These are phyloP conservation scores for Prunus dulcis DNA, from an alignment of 306 rosid genomes.

Conservation along the genomic window DNA sequence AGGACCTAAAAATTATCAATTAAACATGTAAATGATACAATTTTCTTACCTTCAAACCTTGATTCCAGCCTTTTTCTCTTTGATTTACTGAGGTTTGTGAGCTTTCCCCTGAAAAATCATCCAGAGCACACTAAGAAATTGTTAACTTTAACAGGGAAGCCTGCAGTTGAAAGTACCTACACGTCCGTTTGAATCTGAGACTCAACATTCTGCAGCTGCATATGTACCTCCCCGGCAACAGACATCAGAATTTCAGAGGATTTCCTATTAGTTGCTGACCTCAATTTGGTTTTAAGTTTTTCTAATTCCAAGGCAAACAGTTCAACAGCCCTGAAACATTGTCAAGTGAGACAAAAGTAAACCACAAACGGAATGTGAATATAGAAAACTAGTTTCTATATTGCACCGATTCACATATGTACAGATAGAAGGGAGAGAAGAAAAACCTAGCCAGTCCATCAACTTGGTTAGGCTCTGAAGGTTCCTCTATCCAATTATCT, in stretches of 20 bases:
- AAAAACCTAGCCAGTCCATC: slow-evolving; percentile 76
- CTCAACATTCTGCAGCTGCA: slow-evolving; percentile 75
- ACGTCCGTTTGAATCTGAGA: slow-evolving; percentile 69
- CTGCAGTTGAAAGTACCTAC: slow-evolving; percentile 47
- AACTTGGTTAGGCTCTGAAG: slow-evolving; percentile 45
- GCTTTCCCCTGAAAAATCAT: slow-evolving; percentile 67
- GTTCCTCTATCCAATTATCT: slow-evolving; percentile 48
- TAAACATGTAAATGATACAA: slow-evolving; percentile 21
- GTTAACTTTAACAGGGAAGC: slow-evolving; percentile 21
- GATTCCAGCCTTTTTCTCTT: slow-evolving; percentile 72
- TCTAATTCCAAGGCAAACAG: slow-evolving; percentile 60
- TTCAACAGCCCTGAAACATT: slow-evolving; percentile 65
- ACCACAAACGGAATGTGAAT: slow-evolving; percentile 8
- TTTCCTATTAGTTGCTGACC: slow-evolving; percentile 50
- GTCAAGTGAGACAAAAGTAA: slow-evolving; percentile 20
- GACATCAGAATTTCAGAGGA: slow-evolving; percentile 74
- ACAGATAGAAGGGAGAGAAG: slow-evolving; percentile 15
- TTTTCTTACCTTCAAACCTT: slow-evolving; percentile 62
- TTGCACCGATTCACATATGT: neutral
- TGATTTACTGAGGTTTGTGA: slow-evolving; percentile 49
- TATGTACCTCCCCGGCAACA: slow-evolving; percentile 56
- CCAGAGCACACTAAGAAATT: slow-evolving; percentile 16
- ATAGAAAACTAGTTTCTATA: slow-evolving; percentile 3
- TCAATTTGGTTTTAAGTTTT: slow-evolving; percentile 70
- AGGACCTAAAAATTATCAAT: slow-evolving; percentile 7